Conservation (phyloP, 306 rosid genomes). For the Medicago lupulina region DNA sequence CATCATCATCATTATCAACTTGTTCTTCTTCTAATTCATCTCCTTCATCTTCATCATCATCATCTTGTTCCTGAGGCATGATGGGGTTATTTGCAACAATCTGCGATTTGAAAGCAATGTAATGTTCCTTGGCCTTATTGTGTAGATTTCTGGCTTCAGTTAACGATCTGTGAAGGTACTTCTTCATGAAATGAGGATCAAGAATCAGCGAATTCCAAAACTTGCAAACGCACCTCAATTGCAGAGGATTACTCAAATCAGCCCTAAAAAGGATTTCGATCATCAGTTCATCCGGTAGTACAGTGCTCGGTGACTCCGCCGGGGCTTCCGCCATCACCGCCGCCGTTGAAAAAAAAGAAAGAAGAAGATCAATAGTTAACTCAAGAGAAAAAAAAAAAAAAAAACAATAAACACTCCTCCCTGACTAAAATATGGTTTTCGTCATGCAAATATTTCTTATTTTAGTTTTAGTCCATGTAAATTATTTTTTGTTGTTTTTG, state of each 20-base stretch:
- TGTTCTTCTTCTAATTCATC: too few species aligned
- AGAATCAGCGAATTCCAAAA: conserved; percentile 42
- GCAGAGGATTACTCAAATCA: conserved; percentile 32
- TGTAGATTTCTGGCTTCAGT: conserved; percentile 42
- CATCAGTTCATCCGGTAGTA: conserved; percentile 47
- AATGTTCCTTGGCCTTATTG: conserved; percentile 33
- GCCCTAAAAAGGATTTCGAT: conserved; percentile 46
- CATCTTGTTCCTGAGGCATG: too few species aligned
- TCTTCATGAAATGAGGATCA: conserved; percentile 51
- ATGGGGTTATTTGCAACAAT: too few species aligned
- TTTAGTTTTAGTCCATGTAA: too few species aligned
- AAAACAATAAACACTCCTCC: too few species aligned
- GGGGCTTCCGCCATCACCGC: neutral
- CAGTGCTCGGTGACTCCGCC: neutral
- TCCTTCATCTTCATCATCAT: too few species aligned
- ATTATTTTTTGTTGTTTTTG: too few species aligned
- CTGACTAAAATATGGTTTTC: too few species aligned
- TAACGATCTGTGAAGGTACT: conserved; percentile 27
- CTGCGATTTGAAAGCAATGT: conserved; percentile 35
- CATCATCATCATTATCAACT: neutral
- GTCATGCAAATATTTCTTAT: too few species aligned
- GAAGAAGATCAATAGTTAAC: too few species aligned
- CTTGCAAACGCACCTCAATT: conserved; percentile 47
- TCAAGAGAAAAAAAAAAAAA: too few species aligned
- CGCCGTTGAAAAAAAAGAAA: too few species aligned